A percentile compares a stretch with the other conserved stretches of the same genome.
Evolutionary conservation across 768 basidiomycete species (phyloP).

Genomic region (Boletus rufocinnamomeus): DNA sequence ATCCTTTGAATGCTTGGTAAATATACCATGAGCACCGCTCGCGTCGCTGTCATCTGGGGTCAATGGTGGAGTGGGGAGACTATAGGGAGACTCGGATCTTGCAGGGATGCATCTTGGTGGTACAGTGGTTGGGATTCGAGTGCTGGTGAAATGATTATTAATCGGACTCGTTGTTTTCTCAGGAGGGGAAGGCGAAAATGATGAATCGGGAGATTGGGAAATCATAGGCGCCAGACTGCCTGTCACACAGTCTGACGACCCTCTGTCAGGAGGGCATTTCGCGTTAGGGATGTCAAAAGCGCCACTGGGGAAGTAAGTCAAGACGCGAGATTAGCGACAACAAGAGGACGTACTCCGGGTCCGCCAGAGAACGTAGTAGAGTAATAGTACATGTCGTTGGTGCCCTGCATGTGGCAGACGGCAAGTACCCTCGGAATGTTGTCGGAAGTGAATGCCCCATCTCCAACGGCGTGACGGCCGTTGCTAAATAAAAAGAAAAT

Average conservation of each 20-base stretch:
- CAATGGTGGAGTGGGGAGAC: conserved; percentile 70
- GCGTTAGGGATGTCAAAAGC: conserved; percentile 89
- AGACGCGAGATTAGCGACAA: not conserved
- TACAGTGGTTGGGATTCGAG: conserved; percentile 32
- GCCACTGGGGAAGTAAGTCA: conserved; percentile 59
- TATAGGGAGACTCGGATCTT: conserved; percentile 40
- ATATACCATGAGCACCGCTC: conserved; percentile 42
- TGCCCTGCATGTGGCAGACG: conserved; percentile 82
- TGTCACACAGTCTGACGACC: conserved; percentile 97
- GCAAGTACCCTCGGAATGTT: conserved; percentile 78
- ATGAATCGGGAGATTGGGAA: conserved; percentile 45
- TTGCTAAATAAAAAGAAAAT: conserved; percentile 53
- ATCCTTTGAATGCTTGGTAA: conserved; percentile 53
- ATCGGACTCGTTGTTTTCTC: conserved; percentile 24
- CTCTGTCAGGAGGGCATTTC: conserved; percentile 95
- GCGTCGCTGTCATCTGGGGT: conserved; percentile 70
- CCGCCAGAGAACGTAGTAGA: conserved; percentile 94
- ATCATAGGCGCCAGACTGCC: conserved; percentile 75
- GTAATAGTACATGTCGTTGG: conserved; percentile 83
- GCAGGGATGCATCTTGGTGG: conserved; percentile 46
- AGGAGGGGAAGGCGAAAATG: conserved; percentile 33
- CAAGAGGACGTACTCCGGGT: conserved; percentile 64
- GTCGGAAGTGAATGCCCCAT: conserved; percentile 89
- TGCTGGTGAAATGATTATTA: conserved; percentile 19
- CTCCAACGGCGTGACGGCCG: conserved; percentile 95